Conservation (phyloP, 169 alveolate species). For the Perkinsus marinus region DNA sequence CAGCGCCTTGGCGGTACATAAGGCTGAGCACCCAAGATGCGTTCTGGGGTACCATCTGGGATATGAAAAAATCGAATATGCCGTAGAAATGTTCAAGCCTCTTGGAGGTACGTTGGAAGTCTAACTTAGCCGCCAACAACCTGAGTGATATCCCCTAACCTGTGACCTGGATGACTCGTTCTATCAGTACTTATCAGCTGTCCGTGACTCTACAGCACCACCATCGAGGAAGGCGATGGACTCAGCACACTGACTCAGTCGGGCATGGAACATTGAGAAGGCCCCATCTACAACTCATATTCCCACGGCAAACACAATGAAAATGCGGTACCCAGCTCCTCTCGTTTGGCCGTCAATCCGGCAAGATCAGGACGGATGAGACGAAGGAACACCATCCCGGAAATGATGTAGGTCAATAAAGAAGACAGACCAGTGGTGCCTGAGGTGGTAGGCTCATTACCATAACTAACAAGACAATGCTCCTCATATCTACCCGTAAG, state of each 20-base stretch:
- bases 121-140: background rate
- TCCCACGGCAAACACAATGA: background rate
- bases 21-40: background rate
- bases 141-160: background rate
- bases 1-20: background rate
- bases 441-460: background rate
- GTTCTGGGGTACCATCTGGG: background rate
- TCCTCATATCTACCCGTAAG: background rate
- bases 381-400: background rate
- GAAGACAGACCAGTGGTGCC: background rate
- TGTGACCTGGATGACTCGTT: background rate
- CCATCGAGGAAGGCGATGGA: background rate
- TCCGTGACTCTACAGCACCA: background rate
- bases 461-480: background rate
- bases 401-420: background rate
- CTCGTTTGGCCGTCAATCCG: background rate
- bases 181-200: background rate
- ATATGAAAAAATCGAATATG: background rate
- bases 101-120: background rate
- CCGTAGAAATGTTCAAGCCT: background rate
- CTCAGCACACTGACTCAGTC: background rate
- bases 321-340: background rate
- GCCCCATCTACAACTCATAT: background rate
- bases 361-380: background rate
- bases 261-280: background rate